Evolutionary conservation across 208 protist genomes (phyloP).

Genomic region (Leishmania amazonensis): DNA sequence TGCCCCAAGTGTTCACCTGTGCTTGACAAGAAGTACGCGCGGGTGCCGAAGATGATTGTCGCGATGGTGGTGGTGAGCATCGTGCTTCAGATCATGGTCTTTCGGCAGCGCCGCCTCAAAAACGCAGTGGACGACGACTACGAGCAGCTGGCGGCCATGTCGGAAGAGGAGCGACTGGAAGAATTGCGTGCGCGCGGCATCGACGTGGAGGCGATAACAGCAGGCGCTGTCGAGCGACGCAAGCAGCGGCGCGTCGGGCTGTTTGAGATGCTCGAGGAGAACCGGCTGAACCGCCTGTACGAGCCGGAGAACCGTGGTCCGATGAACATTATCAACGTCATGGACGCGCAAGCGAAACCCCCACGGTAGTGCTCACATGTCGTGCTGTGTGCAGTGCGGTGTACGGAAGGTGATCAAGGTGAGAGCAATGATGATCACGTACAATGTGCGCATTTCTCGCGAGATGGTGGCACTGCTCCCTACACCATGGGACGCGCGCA

Average conservation of each 20-base stretch:
- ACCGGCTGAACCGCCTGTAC: conserved; percentile 40
- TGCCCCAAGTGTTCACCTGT: conserved; percentile 81
- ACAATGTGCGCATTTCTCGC: background rate
- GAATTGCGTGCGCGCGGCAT: conserved; percentile 51
- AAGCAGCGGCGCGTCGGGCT: conserved; percentile 38
- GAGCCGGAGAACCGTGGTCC: conserved; percentile 31
- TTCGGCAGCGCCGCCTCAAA: conserved; percentile 53
- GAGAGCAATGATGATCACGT: background rate
- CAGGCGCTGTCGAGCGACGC: conserved; percentile 33
- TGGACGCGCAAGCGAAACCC: conserved; percentile 22
- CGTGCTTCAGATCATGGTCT: conserved; percentile 64
- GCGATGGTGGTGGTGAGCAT: conserved; percentile 55
- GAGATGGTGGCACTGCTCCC: background rate
- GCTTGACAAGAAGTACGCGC: conserved; percentile 66
- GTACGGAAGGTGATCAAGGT: background rate
- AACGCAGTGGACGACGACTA: conserved; percentile 43
- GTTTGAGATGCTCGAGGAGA: conserved; percentile 63
- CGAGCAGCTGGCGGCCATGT: conserved; percentile 29
- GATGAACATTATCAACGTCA: conserved; percentile 27
- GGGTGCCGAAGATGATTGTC: conserved; percentile 51
- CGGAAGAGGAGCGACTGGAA: conserved; percentile 47
- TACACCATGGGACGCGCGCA: background rate
- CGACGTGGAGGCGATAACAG: conserved; percentile 33
- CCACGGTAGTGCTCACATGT: conserved; percentile 15
- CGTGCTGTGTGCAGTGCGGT: background rate